phyloP scores from a whole-genome alignment of 805 yeast genomes.

The Myxozyma melibiosi region DNA sequence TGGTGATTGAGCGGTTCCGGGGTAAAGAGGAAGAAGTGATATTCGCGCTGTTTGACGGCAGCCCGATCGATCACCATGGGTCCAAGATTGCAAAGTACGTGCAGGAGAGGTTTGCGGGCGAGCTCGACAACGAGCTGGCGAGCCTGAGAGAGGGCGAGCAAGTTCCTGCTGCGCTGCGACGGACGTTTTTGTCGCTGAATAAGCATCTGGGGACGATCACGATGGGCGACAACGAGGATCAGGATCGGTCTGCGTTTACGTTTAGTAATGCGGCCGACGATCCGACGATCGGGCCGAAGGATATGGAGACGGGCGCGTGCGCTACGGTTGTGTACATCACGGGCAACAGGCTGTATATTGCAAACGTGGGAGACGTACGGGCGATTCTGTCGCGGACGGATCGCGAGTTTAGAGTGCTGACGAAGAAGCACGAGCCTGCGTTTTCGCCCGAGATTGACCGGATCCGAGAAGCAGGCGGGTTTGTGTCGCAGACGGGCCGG shows the following conservation, averaged over 20 bases:
- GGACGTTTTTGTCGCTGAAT: conserved; percentile 77
- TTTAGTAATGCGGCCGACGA: conserved; percentile 39
- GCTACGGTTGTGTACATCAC: conserved; percentile 79
- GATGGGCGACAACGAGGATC: conserved; percentile 26
- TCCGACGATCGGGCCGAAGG: conserved; percentile 62
- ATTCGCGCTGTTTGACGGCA: conserved; percentile 85
- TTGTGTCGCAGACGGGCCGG: conserved; percentile 79
- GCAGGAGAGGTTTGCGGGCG: conserved; percentile 68
- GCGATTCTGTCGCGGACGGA: conserved; percentile 76
- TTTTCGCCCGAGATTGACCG: conserved; percentile 72
- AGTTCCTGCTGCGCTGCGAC: conserved; percentile 74
- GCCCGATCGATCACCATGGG: conserved; percentile 48
- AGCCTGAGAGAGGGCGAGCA: conserved; percentile 51
- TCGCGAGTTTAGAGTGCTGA: conserved; percentile 75
- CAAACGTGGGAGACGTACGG: conserved; percentile 89
- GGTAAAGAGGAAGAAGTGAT: conserved; percentile 82
- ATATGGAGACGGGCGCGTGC: conserved; percentile 79
- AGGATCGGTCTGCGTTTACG: conserved; percentile 33
- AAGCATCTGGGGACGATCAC: conserved; percentile 67
- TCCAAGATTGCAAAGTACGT: conserved; percentile 63
- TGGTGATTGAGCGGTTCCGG: conserved; percentile 82
- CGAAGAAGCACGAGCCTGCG: conserved; percentile 84
- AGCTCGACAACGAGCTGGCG: conserved; percentile 67
- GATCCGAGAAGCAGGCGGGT: conserved; percentile 89
- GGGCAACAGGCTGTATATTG: conserved; percentile 70